Evolutionary conservation across 2,329 filamentous ascomycete species (phyloP), one percentile per base, ranked within the genome.

Genomic region (Trichoderma asperellum): DNA sequence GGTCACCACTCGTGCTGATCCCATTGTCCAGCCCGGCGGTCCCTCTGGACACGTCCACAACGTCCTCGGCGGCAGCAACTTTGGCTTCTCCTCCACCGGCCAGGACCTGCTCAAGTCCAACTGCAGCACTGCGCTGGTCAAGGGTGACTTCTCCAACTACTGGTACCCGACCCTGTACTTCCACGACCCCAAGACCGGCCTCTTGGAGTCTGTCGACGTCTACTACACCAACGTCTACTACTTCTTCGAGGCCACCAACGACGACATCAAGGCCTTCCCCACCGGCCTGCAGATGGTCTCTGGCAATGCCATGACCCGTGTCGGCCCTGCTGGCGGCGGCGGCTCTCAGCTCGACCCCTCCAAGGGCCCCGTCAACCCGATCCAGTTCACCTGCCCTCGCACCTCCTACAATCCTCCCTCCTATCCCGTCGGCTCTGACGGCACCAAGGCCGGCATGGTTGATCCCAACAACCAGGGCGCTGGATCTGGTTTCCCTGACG

Each of bases 161-260:
- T 94, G 92, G 92, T 88, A 89, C 68, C 91, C 92, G 1, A 83
- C 84, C 34, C 81, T 94, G 2, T 94, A 89, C 80, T 93, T 90
- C 79, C 81, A 84, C 73, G 86, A 91, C 72, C 84, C 88, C 74
- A 81, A 85, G 73, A 87, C 89, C 72, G 87, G 86, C 60, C 85
- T 84, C 63, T 88, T 92, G 73, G 87, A 89, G 78, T 84, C 85
- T 43, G 91, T 94, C 21, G 84, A 88, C 56, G 81, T 92, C 71
- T 89, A 90, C 75, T 92, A 92, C 77, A 89, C 91, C 86, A 89
- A 90, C 75, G 87, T 87, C 71, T 96, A 96, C 83, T 94, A 95
- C 81, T 89, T 91, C 79, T 90, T 90, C 77, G 88, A 90, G 73
- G 75, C 82, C 55, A 87, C 88, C 73, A 85, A 89, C 72, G 89